phyloP scores from a whole-genome alignment of 352 stramenopile genomes.

The Globisporangium paddicum region DNA sequence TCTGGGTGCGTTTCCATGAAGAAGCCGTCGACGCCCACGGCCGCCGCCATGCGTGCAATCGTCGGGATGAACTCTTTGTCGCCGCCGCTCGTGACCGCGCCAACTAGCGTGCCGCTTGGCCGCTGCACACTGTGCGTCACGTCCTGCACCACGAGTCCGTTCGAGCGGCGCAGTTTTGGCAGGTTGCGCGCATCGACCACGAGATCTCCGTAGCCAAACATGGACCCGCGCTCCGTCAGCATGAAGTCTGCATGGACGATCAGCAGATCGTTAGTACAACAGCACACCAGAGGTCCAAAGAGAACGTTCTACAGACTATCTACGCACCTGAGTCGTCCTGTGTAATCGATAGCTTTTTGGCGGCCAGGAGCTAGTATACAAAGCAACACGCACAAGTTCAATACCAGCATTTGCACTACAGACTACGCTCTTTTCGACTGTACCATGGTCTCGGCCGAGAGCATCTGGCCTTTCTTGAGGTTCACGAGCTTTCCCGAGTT shows the following conservation, averaged over 20 bases:
- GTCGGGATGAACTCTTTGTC: slow-evolving; percentile 82
- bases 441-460: slow-evolving; percentile 80
- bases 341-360: slow-evolving; percentile 62
- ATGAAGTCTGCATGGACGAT: slow-evolving; percentile 49
- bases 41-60: slow-evolving; percentile 79
- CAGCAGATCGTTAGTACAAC: slow-evolving; percentile 5
- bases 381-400: neutral
- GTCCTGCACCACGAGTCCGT: slow-evolving; percentile 79
- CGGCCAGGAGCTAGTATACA: slow-evolving; percentile 51
- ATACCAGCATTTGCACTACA: neutral
- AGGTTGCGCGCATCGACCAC: slow-evolving; percentile 84
- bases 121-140: slow-evolving; percentile 85
- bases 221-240: slow-evolving; percentile 82
- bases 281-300: no score
- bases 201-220: slow-evolving; percentile 87
- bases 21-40: slow-evolving; percentile 84
- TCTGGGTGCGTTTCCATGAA: slow-evolving; percentile 89
- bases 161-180: slow-evolving; percentile 51
- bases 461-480: slow-evolving; percentile 89
- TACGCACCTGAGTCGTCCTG: slow-evolving; percentile 41
- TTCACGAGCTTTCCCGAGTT: slow-evolving; percentile 75
- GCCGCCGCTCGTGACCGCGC: slow-evolving; percentile 48
- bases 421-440: neutral
- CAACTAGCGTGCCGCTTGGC: slow-evolving; percentile 34
- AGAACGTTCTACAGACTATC: neutral